Evolutionary conservation across 2,329 filamentous ascomycete genomes (phyloP), one percentile per base, ranked within the genome.

Genomic region (Chrysosporium keratinophilum): DNA sequence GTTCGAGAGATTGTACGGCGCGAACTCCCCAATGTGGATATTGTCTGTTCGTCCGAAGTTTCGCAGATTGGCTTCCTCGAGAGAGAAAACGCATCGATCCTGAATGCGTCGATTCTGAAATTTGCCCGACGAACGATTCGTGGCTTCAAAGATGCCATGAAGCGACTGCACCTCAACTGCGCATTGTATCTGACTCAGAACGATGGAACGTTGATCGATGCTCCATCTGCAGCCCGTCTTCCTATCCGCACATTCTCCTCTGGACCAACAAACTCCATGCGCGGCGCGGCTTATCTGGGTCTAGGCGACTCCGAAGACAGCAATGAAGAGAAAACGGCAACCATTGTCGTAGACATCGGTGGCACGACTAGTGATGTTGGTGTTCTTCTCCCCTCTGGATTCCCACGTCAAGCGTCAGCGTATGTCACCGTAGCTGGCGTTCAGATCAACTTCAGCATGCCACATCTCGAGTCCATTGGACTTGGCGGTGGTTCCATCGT

Each of bases 291-390:
- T 1, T 75, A 63, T 52, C 57, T 69, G 15, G 61, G 53, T 3
- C 40, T 61, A 11, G 46, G n/a, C 33, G 50, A 39, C 23, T 46
- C 50, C 6, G 42, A 49, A n/a, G 35, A 48, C 5, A n/a, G 40
- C 14, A 37, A 43, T 3, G 37, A 23, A 14, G 50, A 56, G 20
- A 51, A 52, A 19, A 56, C 57, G 10, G 57, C 57, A 37, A 57
- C 57, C 9, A 70, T 81, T 42, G 78, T 81, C 0, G 72, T 81
- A 1, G 80, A 83, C 59, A 74, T 83, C 28, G 80, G 80, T 6
- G 80, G 80, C 14, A 83, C 80, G 0, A 83, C 79, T 0, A 79
- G 78, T 1, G 80, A 83, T 62, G 76, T 82, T 7, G 79, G 79
- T 23, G 71, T 78, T 0, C 64, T 83, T 1, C 68, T 81, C 1